phyloP scores from a whole-genome alignment of 2,329 filamentous ascomycete genomes.

The Botrytis fragariae region DNA sequence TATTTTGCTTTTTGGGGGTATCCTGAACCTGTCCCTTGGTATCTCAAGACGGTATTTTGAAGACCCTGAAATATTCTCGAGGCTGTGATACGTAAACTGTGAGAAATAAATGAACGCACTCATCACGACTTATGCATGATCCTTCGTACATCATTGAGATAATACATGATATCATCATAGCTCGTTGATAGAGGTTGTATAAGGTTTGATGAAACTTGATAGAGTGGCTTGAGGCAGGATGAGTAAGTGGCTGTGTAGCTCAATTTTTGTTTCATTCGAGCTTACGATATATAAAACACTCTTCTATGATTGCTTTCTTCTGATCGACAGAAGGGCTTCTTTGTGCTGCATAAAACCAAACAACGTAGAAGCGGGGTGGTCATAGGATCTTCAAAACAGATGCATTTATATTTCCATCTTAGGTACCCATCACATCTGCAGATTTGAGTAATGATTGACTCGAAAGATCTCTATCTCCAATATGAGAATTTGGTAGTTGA shows the following conservation, averaged over 20 bases:
- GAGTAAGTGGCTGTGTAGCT: background rate
- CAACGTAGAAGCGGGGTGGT: background rate
- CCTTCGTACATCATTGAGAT: background rate
- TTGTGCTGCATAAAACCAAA: background rate
- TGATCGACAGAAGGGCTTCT: conserved; percentile 1
- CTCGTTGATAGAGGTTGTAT: background rate
- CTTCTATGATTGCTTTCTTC: background rate
- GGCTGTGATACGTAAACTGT: background rate
- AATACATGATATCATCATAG: background rate
- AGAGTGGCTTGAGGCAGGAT: background rate
- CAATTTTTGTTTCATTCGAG: background rate
- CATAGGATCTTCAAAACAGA: background rate
- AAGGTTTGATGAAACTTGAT: background rate
- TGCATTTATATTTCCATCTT: background rate
- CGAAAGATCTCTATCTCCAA: too few relatives aligned
- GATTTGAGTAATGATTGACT: background rate
- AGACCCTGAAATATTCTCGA: background rate
- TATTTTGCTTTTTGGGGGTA: background rate
- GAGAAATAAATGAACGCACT: background rate
- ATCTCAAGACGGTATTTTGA: background rate
- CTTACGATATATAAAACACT: background rate
- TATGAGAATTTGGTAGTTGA: background rate
- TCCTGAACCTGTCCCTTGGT: background rate
- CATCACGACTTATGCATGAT: background rate
- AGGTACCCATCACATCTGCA: background rate